phyloP scores from a whole-genome alignment of 2,329 filamentous ascomycete species.

The Pseudogymnoascus sp. region DNA sequence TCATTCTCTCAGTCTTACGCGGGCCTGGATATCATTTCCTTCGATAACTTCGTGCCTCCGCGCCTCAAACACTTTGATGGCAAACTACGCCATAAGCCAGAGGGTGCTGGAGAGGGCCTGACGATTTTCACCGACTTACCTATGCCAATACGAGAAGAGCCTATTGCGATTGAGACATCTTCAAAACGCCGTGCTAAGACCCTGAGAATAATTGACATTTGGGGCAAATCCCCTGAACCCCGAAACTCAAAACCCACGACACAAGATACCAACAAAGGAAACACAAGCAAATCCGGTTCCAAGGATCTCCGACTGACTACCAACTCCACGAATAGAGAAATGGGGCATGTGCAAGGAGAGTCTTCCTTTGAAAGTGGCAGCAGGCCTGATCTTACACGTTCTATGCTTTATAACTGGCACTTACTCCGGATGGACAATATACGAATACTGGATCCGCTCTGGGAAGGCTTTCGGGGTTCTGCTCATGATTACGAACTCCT shows the following conservation, averaged over 20 bases:
- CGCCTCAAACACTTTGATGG: neutral
- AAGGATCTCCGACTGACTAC: neutral
- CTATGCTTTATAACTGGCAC: constrained; percentile 7
- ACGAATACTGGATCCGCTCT: neutral
- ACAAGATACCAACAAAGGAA: neutral
- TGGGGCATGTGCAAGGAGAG: neutral
- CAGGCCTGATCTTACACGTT: neutral
- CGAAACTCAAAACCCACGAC: neutral
- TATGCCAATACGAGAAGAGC: neutral
- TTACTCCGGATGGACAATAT: constrained; percentile 6
- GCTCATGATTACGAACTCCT: neutral
- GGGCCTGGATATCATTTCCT: neutral
- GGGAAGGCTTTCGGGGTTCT: neutral
- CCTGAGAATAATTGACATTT: neutral
- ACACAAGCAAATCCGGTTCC: neutral
- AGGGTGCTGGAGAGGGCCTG: neutral
- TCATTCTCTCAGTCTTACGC: neutral
- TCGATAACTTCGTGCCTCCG: neutral
- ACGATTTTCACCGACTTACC: neutral
- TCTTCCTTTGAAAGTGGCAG: neutral
- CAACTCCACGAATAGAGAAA: neutral
- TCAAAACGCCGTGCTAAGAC: neutral
- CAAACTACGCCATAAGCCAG: neutral
- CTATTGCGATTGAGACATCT: neutral
- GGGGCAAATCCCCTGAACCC: neutral